phyloP scores from a whole-genome alignment of 805 yeast genomes.

The Komagataella ulmi region DNA sequence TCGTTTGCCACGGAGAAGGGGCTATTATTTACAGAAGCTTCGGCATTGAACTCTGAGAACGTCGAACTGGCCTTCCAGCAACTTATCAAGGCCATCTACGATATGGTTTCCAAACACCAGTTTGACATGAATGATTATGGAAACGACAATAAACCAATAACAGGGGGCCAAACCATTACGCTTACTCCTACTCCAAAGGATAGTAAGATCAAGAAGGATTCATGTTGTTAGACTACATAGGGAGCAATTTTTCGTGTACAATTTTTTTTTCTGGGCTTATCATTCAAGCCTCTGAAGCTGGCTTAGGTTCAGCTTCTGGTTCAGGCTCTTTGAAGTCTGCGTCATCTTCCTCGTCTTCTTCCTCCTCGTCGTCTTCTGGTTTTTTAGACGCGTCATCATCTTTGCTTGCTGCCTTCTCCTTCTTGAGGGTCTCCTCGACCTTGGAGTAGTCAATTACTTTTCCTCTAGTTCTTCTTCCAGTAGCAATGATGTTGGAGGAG shows the following conservation, averaged over 20 bases:
- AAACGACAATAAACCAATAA: conserved; percentile 10
- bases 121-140: conserved; percentile 71
- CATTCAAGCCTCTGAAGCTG: background rate
- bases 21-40: conserved; percentile 88
- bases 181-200: conserved; percentile 90
- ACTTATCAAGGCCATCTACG: conserved; percentile 83
- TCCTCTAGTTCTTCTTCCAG: conserved; percentile 85
- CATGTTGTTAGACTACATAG: conserved; percentile 40
- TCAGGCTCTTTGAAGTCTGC: background rate
- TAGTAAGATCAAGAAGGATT: conserved; percentile 41
- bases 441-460: conserved; percentile 74
- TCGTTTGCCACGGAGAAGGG: conserved; percentile 88
- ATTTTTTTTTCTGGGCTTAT: background rate
- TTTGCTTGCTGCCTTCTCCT: conserved; percentile 21
- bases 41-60: conserved; percentile 87
- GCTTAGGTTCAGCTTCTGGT: background rate
- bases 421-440: conserved; percentile 60
- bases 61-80: conserved; percentile 93
- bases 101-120: conserved; percentile 88
- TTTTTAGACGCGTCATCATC: conserved; percentile 16
- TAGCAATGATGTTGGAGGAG: conserved; percentile 67
- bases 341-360: conserved; percentile 29
- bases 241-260: background rate
- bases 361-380: conserved; percentile 30
- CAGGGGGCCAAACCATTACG: conserved; percentile 80